Percentiles rank a stretch among this genome's conserved stretches.
Conservation (phyloP, 148 eudicot species). For the Amaranthus palmeri region DNA sequence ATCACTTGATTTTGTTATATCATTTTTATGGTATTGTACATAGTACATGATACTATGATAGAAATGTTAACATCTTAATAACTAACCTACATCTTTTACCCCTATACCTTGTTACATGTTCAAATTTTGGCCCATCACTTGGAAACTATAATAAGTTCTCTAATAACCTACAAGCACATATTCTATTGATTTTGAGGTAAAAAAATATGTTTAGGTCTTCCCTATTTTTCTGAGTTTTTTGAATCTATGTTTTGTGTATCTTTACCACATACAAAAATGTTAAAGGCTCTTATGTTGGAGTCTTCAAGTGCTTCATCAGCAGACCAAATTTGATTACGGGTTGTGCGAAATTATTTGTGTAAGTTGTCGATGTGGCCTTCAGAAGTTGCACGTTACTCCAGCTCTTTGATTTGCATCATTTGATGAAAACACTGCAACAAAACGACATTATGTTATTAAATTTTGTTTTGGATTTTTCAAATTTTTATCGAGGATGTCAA, state of each 20-base stretch:
- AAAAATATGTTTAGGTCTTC: background rate
- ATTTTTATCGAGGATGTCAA: background rate
- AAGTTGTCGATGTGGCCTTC: background rate
- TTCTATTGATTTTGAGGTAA: no score
- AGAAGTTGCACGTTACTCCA: background rate
- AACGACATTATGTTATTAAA: background rate
- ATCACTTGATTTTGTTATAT: background rate
- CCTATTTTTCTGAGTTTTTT: background rate
- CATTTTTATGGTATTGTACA: background rate
- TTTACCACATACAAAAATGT: background rate
- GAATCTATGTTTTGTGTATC: background rate
- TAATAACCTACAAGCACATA: background rate
- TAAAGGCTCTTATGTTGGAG: background rate
- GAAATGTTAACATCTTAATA: background rate
- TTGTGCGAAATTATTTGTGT: background rate
- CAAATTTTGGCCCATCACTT: background rate
- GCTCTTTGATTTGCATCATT: slow-evolving; percentile 4
- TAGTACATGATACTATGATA: background rate
- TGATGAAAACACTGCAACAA: slow-evolving; percentile 9
- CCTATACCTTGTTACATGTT: background rate
- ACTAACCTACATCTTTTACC: background rate
- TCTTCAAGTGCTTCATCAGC: slow-evolving; percentile 14
- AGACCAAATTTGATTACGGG: background rate
- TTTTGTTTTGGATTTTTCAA: no score
- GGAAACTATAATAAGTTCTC: slow-evolving; percentile 4